Conservation (phyloP, 306 rosid genomes). For the Sindora glabra region DNA sequence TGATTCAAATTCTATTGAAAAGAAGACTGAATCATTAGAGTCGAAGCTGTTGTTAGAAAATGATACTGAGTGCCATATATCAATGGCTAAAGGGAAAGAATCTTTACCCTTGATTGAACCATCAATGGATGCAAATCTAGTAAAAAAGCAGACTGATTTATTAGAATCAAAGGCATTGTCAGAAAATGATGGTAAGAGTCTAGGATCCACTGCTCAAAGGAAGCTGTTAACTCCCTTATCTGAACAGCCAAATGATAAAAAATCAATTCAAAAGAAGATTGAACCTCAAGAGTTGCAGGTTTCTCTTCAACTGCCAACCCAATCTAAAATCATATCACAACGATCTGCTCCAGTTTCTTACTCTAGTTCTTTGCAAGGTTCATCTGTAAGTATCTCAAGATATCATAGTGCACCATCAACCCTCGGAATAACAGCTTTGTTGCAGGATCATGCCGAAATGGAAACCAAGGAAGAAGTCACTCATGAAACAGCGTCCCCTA, state of each 20-base stretch:
- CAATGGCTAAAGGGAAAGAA: not conserved
- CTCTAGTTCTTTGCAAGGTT: constrained; percentile 53
- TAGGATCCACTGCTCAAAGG: constrained; percentile 1
- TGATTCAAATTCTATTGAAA: not conserved
- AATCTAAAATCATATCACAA: constrained; percentile 68
- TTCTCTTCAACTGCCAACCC: constrained; percentile 47
- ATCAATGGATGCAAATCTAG: constrained; percentile 8
- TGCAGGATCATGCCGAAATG: constrained; percentile 59
- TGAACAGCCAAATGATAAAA: not conserved
- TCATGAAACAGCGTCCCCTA: constrained; percentile 24
- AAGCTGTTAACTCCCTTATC: constrained; percentile 14
- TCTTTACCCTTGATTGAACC: not conserved
- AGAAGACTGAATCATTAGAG: constrained; percentile 11
- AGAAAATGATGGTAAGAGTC: constrained; percentile 15
- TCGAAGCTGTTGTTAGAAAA: not conserved
- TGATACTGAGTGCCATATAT: not conserved
- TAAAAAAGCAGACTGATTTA: constrained; percentile 14
- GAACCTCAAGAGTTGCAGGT: constrained; percentile 44
- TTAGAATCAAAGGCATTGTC: not conserved
- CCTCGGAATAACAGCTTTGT: constrained; percentile 79
- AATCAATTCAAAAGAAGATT: constrained; percentile 12
- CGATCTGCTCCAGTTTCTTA: constrained; percentile 47
- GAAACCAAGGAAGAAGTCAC: constrained; percentile 36
- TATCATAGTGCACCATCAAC: constrained; percentile 60
- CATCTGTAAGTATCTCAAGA: constrained; percentile 52